These are phyloP conservation scores for Yamadazyma membranifaciens DNA, from an alignment of 1,139 yeast genomes.

Conservation along the genomic window DNA sequence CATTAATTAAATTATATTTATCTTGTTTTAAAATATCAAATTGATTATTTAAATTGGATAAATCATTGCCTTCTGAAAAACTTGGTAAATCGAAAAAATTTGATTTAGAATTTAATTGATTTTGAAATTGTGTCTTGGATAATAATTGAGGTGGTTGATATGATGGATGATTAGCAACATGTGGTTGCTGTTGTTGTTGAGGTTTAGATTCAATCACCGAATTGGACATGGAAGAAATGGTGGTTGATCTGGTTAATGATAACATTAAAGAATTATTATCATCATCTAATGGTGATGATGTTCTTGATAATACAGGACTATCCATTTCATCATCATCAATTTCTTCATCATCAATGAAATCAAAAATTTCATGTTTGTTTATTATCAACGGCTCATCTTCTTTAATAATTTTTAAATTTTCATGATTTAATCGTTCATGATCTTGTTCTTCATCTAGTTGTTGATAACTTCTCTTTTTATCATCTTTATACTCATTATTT, in stretches of 20 bases:
- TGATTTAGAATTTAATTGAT: neutral
- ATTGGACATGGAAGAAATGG: conserved; percentile 30
- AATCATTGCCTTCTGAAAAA: conserved; percentile 7
- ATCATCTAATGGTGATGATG: conserved; percentile 41
- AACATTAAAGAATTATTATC: conserved; percentile 39
- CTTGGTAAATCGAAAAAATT: conserved; percentile 30
- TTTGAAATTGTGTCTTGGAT: neutral
- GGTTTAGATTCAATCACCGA: conserved; percentile 5
- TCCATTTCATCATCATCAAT: conserved; percentile 22
- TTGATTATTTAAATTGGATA: conserved; percentile 13
- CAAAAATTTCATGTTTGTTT: conserved; percentile 11
- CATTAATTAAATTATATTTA: conserved; percentile 41
- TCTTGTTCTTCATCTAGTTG: conserved; percentile 18
- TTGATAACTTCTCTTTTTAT: conserved; percentile 29
- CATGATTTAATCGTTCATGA: neutral
- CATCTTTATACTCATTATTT: conserved; percentile 8
- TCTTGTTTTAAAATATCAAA: conserved; percentile 32
- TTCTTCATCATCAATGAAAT: conserved; percentile 16
- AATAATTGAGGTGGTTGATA: neutral
- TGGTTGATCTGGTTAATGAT: conserved; percentile 44
- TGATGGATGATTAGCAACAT: neutral
- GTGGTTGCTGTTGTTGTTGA: neutral
- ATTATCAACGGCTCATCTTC: conserved; percentile 10
- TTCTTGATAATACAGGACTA: conserved; percentile 35
- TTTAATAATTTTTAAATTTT: conserved; percentile 13